Conservation (phyloP, 2,329 filamentous ascomycete species). For the Xylaria arbuscula region DNA sequence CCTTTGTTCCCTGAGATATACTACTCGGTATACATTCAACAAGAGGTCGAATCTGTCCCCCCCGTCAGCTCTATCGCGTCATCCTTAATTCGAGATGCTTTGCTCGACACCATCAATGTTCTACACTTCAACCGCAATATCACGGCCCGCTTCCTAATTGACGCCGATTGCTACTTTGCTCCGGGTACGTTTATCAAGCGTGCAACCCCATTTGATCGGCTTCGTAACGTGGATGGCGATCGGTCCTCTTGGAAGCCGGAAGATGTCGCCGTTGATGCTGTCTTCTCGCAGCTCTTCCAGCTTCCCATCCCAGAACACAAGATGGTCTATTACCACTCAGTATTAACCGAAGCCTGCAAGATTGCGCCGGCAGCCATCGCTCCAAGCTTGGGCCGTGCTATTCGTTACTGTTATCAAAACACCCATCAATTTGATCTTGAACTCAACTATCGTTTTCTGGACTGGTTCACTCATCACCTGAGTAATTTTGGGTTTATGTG, state of each 20-base stretch:
- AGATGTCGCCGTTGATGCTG: conserved; percentile 95
- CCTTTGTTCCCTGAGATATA: conserved; percentile 92
- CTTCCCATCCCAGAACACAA: conserved; percentile 91
- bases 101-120: conserved; percentile 93
- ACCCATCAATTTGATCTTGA: conserved; percentile 87
- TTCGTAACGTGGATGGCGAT: conserved; percentile 74
- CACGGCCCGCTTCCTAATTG: conserved; percentile 88
- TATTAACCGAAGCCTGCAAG: conserved; percentile 95
- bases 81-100: conserved; percentile 83
- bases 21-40: conserved; percentile 89
- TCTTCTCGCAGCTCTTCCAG: conserved; percentile 94
- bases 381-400: conserved; percentile 90
- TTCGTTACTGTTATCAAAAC: conserved; percentile 88
- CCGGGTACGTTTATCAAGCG: conserved; percentile 92
- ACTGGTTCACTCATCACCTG: conserved; percentile 98
- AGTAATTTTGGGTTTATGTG: conserved; percentile 99
- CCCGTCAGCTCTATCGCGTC: conserved; percentile 79
- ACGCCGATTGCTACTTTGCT: conserved; percentile 94
- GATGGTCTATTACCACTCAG: conserved; percentile 94
- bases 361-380: conserved; percentile 96
- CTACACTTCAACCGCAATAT: conserved; percentile 92
- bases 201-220: conserved; percentile 89
- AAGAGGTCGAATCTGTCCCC: conserved; percentile 91
- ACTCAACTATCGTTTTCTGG: conserved; percentile 85
- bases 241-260: conserved; percentile 94